A percentile compares a stretch with the other conserved stretches of the same genome.
Evolutionary conservation across 2,329 filamentous ascomycete genomes (phyloP).

Genomic region (Stachybotrys echinatus): DNA sequence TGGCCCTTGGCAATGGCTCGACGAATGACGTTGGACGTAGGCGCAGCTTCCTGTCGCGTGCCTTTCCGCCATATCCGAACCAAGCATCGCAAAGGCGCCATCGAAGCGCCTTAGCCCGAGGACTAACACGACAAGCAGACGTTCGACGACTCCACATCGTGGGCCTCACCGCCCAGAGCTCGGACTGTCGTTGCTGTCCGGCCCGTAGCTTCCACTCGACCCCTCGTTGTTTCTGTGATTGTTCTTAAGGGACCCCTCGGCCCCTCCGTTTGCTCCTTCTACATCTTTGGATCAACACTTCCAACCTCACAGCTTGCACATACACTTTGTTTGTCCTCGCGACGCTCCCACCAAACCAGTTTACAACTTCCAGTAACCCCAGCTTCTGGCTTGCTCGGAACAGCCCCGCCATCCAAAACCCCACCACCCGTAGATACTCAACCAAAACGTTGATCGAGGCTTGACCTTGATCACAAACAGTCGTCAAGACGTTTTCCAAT

Average conservation of each 20-base stretch:
- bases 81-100: not conserved
- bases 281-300: conserved; percentile 1
- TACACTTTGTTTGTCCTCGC: too few species aligned
- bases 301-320: conserved; percentile 12
- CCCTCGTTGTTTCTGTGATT: not conserved
- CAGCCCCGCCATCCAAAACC: not conserved
- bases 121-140: not conserved
- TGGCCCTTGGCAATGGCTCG: too few species aligned
- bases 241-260: not conserved
- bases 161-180: not conserved
- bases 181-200: not conserved
- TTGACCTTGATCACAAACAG: conserved; percentile 50
- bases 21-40: not conserved
- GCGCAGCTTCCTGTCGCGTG: not conserved
- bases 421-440: not conserved
- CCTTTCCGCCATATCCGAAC: not conserved
- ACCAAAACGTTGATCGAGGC: conserved; percentile 41
- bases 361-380: too few species aligned
- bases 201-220: not conserved
- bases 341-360: too few species aligned
- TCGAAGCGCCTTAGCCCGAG: not conserved
- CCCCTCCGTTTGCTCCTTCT: not conserved
- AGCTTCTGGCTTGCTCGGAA: too few species aligned
- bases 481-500: conserved; percentile 97
- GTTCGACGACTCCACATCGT: not conserved